Conservation (phyloP, 345 rosid genomes). For the Cochlearia excelsa region DNA sequence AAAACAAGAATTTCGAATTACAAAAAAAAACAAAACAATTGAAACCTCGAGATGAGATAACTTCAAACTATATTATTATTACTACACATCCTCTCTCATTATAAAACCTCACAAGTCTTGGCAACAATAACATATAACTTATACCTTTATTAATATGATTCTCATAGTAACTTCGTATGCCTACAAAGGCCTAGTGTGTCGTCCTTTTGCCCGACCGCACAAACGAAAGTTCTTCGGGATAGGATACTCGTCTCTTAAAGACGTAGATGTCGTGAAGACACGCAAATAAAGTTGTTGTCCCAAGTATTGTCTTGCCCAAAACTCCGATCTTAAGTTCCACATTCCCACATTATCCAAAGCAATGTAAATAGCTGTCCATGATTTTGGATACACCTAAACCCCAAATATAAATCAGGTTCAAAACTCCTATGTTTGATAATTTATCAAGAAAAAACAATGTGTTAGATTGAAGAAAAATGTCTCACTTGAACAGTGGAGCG, state of each 20-base stretch:
- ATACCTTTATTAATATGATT: constrained; percentile 23
- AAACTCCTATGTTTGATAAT: neutral
- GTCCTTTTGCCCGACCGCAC: constrained; percentile 77
- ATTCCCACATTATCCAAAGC: constrained; percentile 96
- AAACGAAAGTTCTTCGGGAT: constrained; percentile 84
- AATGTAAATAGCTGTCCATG: constrained; percentile 91
- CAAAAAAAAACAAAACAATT: constrained; percentile 25
- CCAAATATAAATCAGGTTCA: constrained; percentile 5
- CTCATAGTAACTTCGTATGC: neutral
- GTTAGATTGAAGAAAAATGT: neutral
- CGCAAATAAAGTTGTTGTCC: constrained; percentile 92
- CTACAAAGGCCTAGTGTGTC: constrained; percentile 70
- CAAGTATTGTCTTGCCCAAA: constrained; percentile 93
- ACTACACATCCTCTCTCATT: constrained; percentile 17
- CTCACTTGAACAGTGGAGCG: constrained; percentile 77
- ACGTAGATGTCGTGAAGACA: constrained; percentile 67
- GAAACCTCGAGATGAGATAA: constrained; percentile 57
- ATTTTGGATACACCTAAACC: constrained; percentile 78
- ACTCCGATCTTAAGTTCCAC: constrained; percentile 95
- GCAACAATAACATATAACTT: constrained; percentile 26
- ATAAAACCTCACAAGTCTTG: constrained; percentile 24
- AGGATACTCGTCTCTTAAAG: constrained; percentile 85
- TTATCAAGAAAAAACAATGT: neutral
- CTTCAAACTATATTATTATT: constrained; percentile 19
- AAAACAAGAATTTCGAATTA: constrained; percentile 9